phyloP scores from a whole-genome alignment of 2,329 filamentous ascomycete species.

The Neofusicoccum kwambonambiense region DNA sequence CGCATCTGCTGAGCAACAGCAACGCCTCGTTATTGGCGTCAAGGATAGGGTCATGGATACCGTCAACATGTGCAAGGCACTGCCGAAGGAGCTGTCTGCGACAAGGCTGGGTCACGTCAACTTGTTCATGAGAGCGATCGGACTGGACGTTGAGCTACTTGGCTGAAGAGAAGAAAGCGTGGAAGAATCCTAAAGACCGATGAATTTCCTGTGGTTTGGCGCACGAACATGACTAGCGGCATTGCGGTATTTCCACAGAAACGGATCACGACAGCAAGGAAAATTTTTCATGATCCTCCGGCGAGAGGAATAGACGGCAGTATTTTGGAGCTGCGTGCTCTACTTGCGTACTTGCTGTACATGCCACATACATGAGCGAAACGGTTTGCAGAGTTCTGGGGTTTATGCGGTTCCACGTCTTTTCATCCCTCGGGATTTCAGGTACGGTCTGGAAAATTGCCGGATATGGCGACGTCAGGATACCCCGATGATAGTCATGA shows the following conservation, averaged over 20 bases:
- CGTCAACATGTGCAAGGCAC: slow-evolving; percentile 80
- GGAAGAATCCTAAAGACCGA: background rate
- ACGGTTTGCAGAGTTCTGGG: background rate
- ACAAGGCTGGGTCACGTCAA: slow-evolving; percentile 90
- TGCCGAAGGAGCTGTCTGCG: slow-evolving; percentile 81
- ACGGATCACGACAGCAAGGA: background rate
- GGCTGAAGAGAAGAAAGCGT: slow-evolving; percentile 38
- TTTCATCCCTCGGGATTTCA: background rate
- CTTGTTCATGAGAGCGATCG: slow-evolving; percentile 96
- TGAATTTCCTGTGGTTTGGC: background rate
- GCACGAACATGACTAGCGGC: background rate
- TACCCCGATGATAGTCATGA: slow-evolving; percentile 13
- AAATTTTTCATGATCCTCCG: background rate
- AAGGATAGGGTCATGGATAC: slow-evolving; percentile 99
- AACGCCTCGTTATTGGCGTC: slow-evolving; percentile 87
- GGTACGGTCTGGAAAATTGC: background rate
- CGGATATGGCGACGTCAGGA: slow-evolving; percentile 1
- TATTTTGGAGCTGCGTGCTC: background rate
- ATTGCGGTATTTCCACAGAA: background rate
- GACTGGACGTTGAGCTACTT: slow-evolving; percentile 86
- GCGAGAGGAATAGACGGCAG: background rate
- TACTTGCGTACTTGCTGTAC: background rate
- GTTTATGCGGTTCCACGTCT: background rate
- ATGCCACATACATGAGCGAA: background rate
- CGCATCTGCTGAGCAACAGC: slow-evolving; percentile 91